Evolutionary conservation across 2,329 filamentous ascomycete species (phyloP), one percentile per base, ranked within the genome.

Genomic region (Massarina eburnea): DNA sequence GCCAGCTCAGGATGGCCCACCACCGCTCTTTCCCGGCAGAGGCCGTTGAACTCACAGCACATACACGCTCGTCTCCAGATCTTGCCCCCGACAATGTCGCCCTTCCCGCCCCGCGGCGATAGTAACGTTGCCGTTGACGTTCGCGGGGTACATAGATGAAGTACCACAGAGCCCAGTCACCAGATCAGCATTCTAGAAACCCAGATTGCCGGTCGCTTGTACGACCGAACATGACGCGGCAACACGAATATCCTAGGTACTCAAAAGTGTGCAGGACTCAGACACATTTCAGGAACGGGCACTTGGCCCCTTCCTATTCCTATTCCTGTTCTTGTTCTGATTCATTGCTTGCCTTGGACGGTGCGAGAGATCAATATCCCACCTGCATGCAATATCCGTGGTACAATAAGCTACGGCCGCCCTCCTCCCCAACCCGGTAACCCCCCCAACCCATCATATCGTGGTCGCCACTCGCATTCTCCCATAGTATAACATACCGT

Each of bases 141-240:
- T 52, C 58, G 64, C 61, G 62, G 61, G 64, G 61, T 61, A 64
- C 62, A 57, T 68, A 61, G 56, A 68, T 66, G 56, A 61, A 52
- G 53, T 64, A 59, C 48, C 50, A 61, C 61, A 55, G 49, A 24
- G 30, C 43, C 41, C 46, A 61, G 52, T 60, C 57, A 62, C 49
- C 54, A 46, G 52, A 57, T 52, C 51, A 52, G 22, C 45, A 46
- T 30, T 30, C 12, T 14, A 30, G 12, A 30, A 30, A 14, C 12
- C 12, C n/a, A 6, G 27, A 8, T 30, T 8, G 27, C 12, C n/a
- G 27, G 27, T 14, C 27, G 9, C 12, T 8, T 14, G 27, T 30
- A 14, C 27, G 27, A 30, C 27, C 27, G 27, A 8, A 30, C n/a
- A 30, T 14, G 24, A 30, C 12, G 12, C 22, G 27, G 36, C 30